A percentile compares a stretch with the other conserved stretches of the same genome.
These are phyloP conservation scores for Boletus rubescentipes DNA, from an alignment of 768 basidiomycete species.

Conservation along the genomic window DNA sequence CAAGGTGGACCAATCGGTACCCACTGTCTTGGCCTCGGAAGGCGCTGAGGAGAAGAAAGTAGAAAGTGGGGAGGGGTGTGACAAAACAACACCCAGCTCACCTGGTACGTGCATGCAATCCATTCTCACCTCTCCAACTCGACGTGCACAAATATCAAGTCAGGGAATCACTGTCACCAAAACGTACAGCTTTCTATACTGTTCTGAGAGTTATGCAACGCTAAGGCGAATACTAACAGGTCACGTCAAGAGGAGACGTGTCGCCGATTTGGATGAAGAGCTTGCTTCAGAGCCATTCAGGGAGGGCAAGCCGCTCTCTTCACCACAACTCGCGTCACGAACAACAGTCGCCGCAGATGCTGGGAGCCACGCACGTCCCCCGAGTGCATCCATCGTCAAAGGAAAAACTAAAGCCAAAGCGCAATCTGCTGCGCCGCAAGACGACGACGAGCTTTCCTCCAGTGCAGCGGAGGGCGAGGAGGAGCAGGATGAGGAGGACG, in stretches of 20 bases:
- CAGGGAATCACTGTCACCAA: constrained; percentile 27
- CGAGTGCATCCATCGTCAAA: constrained; percentile 5
- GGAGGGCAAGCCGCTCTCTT: background rate
- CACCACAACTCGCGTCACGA: background rate
- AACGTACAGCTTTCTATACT: constrained; percentile 13
- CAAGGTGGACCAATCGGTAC: constrained; percentile 20
- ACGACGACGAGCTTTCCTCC: constrained; percentile 33
- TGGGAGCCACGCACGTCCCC: background rate
- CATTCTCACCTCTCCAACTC: background rate
- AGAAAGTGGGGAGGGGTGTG: constrained; percentile 13
- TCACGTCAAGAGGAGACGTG: constrained; percentile 50
- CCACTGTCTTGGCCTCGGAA: constrained; percentile 22
- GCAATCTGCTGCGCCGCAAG: constrained; percentile 21
- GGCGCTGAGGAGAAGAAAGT: constrained; percentile 27
- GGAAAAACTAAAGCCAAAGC: constrained; percentile 22
- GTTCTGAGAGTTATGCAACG: background rate
- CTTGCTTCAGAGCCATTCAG: background rate
- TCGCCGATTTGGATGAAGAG: constrained; percentile 51
- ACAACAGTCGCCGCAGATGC: background rate
- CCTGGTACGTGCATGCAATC: constrained; percentile 12
- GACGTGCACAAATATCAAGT: constrained; percentile 37
- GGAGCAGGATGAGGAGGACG: constrained; percentile 40
- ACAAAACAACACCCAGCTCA: background rate
- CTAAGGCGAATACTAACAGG: constrained; percentile 17
- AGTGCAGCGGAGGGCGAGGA: constrained; percentile 42